These are phyloP conservation scores for Cyanidioschyzon merolae DNA, from an alignment of 23 red algal species.

Conservation along the genomic window DNA sequence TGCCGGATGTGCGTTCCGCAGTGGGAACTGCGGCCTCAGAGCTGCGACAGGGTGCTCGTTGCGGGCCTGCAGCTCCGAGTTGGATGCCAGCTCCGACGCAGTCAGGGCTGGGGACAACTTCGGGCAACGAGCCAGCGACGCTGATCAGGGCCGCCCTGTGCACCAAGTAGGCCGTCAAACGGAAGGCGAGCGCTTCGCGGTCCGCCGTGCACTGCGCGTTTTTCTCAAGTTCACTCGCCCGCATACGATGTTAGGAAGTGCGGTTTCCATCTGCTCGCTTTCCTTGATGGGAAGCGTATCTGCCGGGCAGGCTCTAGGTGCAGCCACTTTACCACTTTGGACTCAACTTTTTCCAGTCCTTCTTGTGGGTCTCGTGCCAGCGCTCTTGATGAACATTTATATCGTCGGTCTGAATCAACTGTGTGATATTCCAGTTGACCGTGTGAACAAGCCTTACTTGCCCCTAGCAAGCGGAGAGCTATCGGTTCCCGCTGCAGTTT, in stretches of 20 bases:
- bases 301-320: background rate
- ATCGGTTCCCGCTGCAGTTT: constrained; percentile 28
- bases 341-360: constrained; percentile 14
- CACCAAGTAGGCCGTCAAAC: no score
- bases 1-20: no score
- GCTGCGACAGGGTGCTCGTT: no score
- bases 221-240: constrained; percentile 45
- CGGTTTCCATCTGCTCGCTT: constrained; percentile 46
- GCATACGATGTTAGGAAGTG: constrained; percentile 67
- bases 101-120: no score
- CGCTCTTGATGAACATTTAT: constrained; percentile 75
- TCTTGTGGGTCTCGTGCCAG: constrained; percentile 40
- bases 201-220: background rate
- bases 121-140: no score
- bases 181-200: no score
- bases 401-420: constrained; percentile 93
- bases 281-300: constrained; percentile 31
- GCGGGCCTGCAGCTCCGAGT: no score
- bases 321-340: background rate
- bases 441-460: constrained; percentile 86
- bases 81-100: no score
- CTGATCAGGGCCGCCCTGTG: no score
- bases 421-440: constrained; percentile 67
- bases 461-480: constrained; percentile 71
- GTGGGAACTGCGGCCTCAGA: no score